Evolutionary conservation across 306 rosid genomes (phyloP), one percentile per base, ranked within the genome.

Genomic region (Coriaria nepalensis): DNA sequence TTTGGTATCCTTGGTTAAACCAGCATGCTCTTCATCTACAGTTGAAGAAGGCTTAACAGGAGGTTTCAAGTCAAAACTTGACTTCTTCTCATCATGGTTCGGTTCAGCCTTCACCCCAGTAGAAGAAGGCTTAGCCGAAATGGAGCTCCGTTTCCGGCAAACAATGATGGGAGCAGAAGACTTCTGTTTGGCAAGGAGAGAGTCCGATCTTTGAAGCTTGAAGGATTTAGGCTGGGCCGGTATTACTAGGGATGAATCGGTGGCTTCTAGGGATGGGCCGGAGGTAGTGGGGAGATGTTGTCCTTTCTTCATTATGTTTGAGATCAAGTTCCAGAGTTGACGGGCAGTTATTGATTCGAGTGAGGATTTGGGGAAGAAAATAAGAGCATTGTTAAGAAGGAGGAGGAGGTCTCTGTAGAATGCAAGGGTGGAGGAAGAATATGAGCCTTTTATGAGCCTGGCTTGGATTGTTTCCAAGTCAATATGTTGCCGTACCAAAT

Each of bases 61-160:
- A 9, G 73, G 52, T 60, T 85, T 81, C 9, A 60, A 39, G 53
- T 73, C 87, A 44, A 66, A 15, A 34, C 61, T 11, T 12, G 76
- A 48, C 33, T 14, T 80, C 58, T 75, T 71, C 47, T 75, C 83
- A 3, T 56, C 67, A 33, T 59, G 42, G 44, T 51, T 29, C 40
- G 67, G 67, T 2, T 74, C 80, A 44, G 52, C 73, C 55, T 76
- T 78, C 29, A 68, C 77, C 45, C 56, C 57, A 4, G 71, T 40
- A 0, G 86, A 49, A 8, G 90, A 65, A 59, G 68, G 72, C 45
- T 78, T 86, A 0, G 61, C 53, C 3, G 70, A 60, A 9, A 76
- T 67, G 7, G 75, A 55, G 65, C 75, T 78, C 5, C 86, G 78
- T 61, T 86, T 86, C 33, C 88, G 80, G 67, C 96, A 86, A 10